A percentile compares a stretch with the other conserved stretches of the same genome.
Conservation (phyloP, 108 stramenopile genomes). For the Pseudonitzschia delicatissima region DNA sequence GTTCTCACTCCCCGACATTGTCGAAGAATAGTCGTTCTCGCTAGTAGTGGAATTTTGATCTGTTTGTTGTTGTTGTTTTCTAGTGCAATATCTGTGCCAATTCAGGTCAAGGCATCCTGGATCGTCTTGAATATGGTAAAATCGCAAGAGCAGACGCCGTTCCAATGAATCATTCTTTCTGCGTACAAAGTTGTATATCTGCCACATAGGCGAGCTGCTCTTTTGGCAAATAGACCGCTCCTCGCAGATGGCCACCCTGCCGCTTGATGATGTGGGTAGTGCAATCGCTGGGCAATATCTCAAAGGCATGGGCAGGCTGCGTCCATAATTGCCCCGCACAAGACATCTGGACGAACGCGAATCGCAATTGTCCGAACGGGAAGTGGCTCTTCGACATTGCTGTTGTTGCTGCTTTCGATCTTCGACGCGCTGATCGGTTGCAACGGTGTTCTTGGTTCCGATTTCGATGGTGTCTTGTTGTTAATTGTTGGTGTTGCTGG, state of each 20-base stretch:
- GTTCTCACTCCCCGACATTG: neutral
- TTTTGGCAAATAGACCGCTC: conserved; percentile 18
- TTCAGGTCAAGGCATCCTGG: conserved; percentile 43
- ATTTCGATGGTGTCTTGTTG: neutral
- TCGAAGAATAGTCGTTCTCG: neutral
- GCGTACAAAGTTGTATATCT: conserved; percentile 78
- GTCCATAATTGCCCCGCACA: conserved; percentile 71
- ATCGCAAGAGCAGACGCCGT: conserved; percentile 56
- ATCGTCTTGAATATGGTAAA: conserved; percentile 64
- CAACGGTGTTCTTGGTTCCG: neutral
- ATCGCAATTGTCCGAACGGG: conserved; percentile 75
- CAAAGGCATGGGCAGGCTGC: conserved; percentile 40
- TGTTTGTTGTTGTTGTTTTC: conserved; percentile 22
- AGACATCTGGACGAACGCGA: conserved; percentile 85
- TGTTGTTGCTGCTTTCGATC: neutral
- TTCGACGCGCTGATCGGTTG: neutral
- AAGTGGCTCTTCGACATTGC: conserved; percentile 30
- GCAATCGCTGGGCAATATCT: conserved; percentile 18
- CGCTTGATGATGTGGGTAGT: conserved; percentile 42
- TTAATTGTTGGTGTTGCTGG: neutral
- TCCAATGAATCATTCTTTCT: conserved; percentile 54
- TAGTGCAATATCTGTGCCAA: conserved; percentile 25
- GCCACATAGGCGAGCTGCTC: conserved; percentile 53
- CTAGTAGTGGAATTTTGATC: neutral
- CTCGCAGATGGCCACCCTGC: conserved; percentile 63